Conservation (phyloP, 192 early-diverging fungal species). For the Backusella tarrabulga region DNA sequence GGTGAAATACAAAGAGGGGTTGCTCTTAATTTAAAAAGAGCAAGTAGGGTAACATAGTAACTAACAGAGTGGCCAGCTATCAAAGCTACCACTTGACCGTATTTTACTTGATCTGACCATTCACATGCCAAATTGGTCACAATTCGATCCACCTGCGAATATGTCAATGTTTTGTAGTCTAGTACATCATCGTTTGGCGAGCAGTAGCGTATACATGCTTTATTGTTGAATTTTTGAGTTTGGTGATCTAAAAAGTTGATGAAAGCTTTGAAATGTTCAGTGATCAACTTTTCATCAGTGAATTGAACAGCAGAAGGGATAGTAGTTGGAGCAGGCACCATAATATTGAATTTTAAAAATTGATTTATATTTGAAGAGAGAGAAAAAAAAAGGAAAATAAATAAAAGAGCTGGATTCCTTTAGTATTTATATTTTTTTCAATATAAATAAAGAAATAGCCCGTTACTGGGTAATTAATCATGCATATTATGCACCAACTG, state of each 20-base stretch:
- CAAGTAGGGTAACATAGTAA: neutral
- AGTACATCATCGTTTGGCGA: neutral
- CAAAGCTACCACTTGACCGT: neutral
- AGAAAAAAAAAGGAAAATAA: no score
- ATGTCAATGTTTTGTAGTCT: neutral
- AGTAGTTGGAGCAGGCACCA: neutral
- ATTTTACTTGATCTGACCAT: neutral
- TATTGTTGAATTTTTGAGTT: neutral
- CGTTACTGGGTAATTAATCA: neutral
- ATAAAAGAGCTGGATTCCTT: neutral
- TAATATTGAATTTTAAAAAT: neutral
- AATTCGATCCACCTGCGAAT: conserved; percentile 3
- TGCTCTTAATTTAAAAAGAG: neutral
- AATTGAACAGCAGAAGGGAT: neutral
- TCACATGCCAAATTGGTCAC: neutral
- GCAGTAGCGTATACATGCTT: neutral
- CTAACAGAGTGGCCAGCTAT: conserved; percentile 1
- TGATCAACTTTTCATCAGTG: neutral
- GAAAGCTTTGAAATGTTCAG: neutral
- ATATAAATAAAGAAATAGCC: neutral
- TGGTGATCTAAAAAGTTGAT: neutral
- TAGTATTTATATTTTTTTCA: neutral
- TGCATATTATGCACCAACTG: neutral
- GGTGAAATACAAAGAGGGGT: neutral
- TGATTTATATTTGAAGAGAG: neutral